These are phyloP conservation scores for Alternaria brassicicola DNA, from an alignment of 2,329 filamentous ascomycete species.

Conservation along the genomic window DNA sequence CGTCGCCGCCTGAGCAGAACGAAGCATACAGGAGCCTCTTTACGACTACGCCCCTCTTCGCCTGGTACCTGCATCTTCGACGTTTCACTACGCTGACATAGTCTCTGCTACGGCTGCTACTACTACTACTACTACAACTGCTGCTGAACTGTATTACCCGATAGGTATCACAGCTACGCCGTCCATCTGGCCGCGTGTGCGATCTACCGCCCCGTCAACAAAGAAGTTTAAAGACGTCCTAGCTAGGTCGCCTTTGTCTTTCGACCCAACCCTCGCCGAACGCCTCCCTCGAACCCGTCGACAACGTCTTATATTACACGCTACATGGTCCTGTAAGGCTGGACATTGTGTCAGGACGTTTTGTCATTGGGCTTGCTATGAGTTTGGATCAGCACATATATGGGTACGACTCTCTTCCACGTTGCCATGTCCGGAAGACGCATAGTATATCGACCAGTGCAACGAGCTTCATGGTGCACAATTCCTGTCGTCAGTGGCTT, in stretches of 20 bases:
- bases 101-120: conserved; percentile 26
- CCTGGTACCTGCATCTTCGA: conserved; percentile 42
- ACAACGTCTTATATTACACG: conserved; percentile 26
- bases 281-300: conserved; percentile 22
- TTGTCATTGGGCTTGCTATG: conserved; percentile 47
- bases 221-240: conserved; percentile 27
- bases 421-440: conserved; percentile 18
- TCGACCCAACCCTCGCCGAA: conserved; percentile 18
- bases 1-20: conserved; percentile 25
- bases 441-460: conserved; percentile 11
- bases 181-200: conserved; percentile 28
- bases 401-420: conserved; percentile 46
- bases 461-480: conserved; percentile 18
- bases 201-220: conserved; percentile 22
- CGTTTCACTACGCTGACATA: conserved; percentile 39
- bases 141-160: conserved; percentile 31
- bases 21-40: conserved; percentile 24
- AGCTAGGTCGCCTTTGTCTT: conserved; percentile 27
- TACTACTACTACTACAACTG: conserved; percentile 25
- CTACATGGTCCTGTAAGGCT: conserved; percentile 42
- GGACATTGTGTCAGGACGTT: conserved; percentile 16
- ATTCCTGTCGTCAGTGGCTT: conserved; percentile 20
- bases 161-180: conserved; percentile 38
- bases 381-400: conserved; percentile 51
- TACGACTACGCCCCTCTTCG: conserved; percentile 25